Base-by-base conservation (phyloP, 352 stramenopile genomes). In the Phytophthora capsici region DNA sequence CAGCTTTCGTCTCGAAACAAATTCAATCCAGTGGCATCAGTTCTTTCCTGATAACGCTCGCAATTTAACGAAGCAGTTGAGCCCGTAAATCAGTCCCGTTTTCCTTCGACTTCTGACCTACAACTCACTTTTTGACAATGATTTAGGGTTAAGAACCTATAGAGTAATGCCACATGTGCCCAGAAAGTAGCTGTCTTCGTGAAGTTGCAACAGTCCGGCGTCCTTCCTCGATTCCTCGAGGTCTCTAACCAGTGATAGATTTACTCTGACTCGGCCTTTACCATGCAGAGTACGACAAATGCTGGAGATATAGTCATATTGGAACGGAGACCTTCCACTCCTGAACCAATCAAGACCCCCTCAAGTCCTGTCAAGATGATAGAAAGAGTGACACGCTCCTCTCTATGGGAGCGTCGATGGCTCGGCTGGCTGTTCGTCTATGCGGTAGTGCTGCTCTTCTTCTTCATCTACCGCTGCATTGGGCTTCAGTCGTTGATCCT, bases 341-440 rank as follows among this genome's bases (percentile, higher is more conserved):
- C 47, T 30, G 46, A 65, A 25, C 30, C 62, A 19, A 50, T 60
- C 14, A 22, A 32, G 2, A 2, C 23, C 38, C 17, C 16, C 9
- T 10, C 22, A 8, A 28, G 28, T 32, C 34, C 47, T 20, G 41
- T 44, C 20, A 17, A 7, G 1, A 47, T 66, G 34, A n/a, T 71
- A 4, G 37, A 51, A 23, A 23, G 17, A 7, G 19, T 71, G 6
- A 20, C 40, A 6, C 7, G 49, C 4, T 47, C 32, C 4, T 51
- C 26, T 4, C 40, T 63, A 8, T 68, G 58, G 52, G 9, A 14
- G 5, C 66, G 10, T 8, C 65, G 56, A 20, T 81, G 64, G 67
- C 61, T 82, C 26, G 64, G 78, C 12, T 87, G 78, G 78, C 45
- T 56, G 2, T 69, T 73, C 19, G 70, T 78, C 28, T 73, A 78